Evolutionary conservation across 139 green algal species (phyloP).

Genomic region (Chlamydomonas incerta): DNA sequence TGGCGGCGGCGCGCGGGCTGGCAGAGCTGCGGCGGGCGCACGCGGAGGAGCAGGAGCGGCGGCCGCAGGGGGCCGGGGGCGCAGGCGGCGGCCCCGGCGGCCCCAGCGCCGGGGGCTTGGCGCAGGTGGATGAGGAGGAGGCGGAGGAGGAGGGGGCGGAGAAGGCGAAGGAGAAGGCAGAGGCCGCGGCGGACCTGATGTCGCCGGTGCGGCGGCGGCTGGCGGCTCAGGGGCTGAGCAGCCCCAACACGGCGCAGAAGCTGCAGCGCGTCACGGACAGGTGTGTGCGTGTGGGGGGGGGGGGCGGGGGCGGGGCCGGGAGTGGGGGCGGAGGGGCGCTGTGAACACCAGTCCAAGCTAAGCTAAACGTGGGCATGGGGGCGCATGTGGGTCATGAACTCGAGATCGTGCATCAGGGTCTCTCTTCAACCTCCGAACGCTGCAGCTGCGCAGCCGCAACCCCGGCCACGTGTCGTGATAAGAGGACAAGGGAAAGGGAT

Average conservation of each 20-base stretch:
- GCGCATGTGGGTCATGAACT: too few species aligned
- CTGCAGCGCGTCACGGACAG: neutral
- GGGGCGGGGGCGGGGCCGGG: too few species aligned
- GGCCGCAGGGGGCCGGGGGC: neutral
- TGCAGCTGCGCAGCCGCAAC: too few species aligned
- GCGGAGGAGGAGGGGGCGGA: neutral
- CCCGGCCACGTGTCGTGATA: too few species aligned
- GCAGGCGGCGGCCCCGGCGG: neutral
- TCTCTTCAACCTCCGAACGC: too few species aligned
- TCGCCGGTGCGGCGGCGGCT: conserved; percentile 19
- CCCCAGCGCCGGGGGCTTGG: neutral
- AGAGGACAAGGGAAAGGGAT: too few species aligned
- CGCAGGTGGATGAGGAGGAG: neutral
- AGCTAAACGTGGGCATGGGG: too few species aligned
- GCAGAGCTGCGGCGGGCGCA: neutral
- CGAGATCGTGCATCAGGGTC: too few species aligned
- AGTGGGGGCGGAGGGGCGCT: too few species aligned
- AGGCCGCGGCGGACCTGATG: neutral
- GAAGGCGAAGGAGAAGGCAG: neutral
- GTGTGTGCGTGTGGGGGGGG: neutral
- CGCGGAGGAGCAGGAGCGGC: neutral
- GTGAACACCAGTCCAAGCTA: too few species aligned
- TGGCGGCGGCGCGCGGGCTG: conserved; percentile 11
- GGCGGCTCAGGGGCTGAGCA: conserved; percentile 24
- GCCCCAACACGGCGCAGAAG: conserved; percentile 17